Base-by-base conservation (phyloP, 768 basidiomycete species). In the Boletus patriciae region DNA sequence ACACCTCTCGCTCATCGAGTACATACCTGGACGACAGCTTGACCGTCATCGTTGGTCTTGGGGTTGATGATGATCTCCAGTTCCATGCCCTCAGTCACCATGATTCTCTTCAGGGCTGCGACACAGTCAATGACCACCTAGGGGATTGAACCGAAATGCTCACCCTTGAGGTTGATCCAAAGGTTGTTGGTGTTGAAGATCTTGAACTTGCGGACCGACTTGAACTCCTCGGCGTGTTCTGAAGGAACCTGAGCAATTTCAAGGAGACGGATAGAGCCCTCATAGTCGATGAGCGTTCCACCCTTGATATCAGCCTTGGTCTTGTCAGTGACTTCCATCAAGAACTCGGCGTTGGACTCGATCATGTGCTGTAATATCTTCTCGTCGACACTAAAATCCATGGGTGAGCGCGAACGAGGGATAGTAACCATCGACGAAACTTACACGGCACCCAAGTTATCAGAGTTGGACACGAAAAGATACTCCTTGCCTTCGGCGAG, bases 281-380 rank as follows among this genome's bases (percentile, higher is more conserved):
- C 82, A 62, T 86, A 86, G 64, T 87, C 82, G 66, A 87, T 84
- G 62, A 85, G 79, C 15, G 84, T 85, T 71, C 85, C 84, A 75
- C 82, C 82, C 74, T 88, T 88, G 73, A 88, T 83, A 63, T 88
- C 87, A 31, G 88, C 87, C 76, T 89, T 89, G 64, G 88, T 89
- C 79, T 89, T 89, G 80, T 89, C 88, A 11, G 88, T 89, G 58
- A 89, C 84, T 66, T 88, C 85, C 85, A 86, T 86, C 62, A 87
- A 67, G 75, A 86, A 87, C 70, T 88, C 86, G 50, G 84, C 79
- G 55, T 83, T 76, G 31, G 72, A 74, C 62, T 85, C 80, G 45
- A 85, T 79, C 83, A 89, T 87, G 75, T 85, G 83, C 58, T 78
- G 76, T 55, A 85, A 67, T 67, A 89, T 88, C 62, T 77, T 80